Evolutionary conservation across 495 filamentous ascomycete species (phyloP).

Genomic region (Diplogelasinospora grovesii): DNA sequence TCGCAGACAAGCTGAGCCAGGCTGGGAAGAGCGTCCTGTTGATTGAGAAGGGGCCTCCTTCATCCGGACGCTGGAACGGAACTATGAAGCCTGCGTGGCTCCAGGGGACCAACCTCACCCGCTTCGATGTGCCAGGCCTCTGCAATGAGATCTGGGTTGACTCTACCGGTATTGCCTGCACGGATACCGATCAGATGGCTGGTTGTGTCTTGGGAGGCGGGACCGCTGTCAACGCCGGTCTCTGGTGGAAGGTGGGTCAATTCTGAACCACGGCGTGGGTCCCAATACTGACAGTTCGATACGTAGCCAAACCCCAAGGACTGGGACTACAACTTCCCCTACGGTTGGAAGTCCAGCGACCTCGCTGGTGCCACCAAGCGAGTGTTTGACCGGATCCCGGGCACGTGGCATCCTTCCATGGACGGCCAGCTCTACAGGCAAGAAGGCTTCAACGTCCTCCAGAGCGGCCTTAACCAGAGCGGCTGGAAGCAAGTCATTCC

Average conservation of each 20-base stretch:
- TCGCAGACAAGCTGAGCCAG: constrained; percentile 57
- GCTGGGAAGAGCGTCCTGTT: constrained; percentile 56
- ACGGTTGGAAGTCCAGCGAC: constrained; percentile 63
- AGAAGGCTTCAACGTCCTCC: constrained; percentile 55
- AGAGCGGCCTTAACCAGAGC: constrained; percentile 45
- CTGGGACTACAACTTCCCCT: constrained; percentile 70
- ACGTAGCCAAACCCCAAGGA: constrained; percentile 44
- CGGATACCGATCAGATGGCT: constrained; percentile 63
- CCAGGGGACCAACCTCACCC: constrained; percentile 56
- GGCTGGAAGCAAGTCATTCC: constrained; percentile 59
- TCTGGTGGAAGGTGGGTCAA: constrained; percentile 44
- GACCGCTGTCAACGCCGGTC: constrained; percentile 61
- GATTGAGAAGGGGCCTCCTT: constrained; percentile 58
- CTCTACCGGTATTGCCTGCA: constrained; percentile 55
- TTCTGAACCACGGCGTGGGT: neutral
- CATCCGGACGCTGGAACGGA: constrained; percentile 52
- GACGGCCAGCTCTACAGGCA: constrained; percentile 65
- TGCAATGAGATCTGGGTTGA: constrained; percentile 62
- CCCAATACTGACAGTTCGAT: too few relatives aligned
- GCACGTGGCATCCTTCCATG: constrained; percentile 57
- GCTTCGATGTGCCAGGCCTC: constrained; percentile 71
- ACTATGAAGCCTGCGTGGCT: constrained; percentile 56
- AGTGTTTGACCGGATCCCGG: constrained; percentile 62
- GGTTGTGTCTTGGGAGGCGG: constrained; percentile 72
- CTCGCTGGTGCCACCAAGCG: constrained; percentile 50